Evolutionary conservation across 2,329 filamentous ascomycete genomes (phyloP).

Genomic region (Lecanicillium sp.): DNA sequence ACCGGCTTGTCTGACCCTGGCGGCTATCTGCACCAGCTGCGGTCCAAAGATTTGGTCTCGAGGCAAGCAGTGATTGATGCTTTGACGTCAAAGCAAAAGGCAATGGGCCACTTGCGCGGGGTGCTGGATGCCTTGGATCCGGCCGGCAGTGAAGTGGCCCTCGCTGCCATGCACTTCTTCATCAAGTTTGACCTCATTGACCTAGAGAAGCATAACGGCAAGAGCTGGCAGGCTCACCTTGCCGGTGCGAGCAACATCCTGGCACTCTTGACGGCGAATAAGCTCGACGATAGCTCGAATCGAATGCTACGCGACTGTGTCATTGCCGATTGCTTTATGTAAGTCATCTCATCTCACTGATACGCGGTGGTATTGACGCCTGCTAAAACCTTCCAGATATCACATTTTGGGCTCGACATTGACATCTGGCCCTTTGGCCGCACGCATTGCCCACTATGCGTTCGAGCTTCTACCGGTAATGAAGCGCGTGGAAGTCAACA

Average conservation of each 20-base stretch:
- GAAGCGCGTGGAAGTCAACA: slow-evolving; percentile 32
- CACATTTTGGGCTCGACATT: slow-evolving; percentile 31
- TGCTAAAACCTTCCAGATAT: no score
- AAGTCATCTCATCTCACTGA: no score
- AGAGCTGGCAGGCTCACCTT: slow-evolving; percentile 38
- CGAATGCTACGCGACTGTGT: slow-evolving; percentile 35
- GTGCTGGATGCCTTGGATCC: slow-evolving; percentile 31
- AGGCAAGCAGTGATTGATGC: slow-evolving; percentile 37
- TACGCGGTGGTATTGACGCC: no score
- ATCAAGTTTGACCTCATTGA: slow-evolving; percentile 45
- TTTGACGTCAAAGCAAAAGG: slow-evolving; percentile 37
- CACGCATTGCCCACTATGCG: slow-evolving; percentile 30
- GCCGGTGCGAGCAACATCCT: slow-evolving; percentile 36
- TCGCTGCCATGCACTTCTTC: slow-evolving; percentile 43
- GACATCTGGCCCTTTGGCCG: slow-evolving; percentile 26
- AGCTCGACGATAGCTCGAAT: slow-evolving; percentile 19
- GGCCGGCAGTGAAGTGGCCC: slow-evolving; percentile 35
- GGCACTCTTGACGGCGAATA: slow-evolving; percentile 24
- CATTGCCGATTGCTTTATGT: slow-evolving; percentile 41
- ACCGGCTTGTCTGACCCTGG: slow-evolving; percentile 24
- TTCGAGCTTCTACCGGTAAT: slow-evolving; percentile 31
- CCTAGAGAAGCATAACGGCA: slow-evolving; percentile 31
- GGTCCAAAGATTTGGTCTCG: slow-evolving; percentile 29
- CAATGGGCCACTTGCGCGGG: slow-evolving; percentile 33
- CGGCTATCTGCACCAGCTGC: slow-evolving; percentile 27